Evolutionary conservation across 768 basidiomycete species (phyloP), one percentile per base, ranked within the genome.

Genomic region (Russula griseocarnosa): DNA sequence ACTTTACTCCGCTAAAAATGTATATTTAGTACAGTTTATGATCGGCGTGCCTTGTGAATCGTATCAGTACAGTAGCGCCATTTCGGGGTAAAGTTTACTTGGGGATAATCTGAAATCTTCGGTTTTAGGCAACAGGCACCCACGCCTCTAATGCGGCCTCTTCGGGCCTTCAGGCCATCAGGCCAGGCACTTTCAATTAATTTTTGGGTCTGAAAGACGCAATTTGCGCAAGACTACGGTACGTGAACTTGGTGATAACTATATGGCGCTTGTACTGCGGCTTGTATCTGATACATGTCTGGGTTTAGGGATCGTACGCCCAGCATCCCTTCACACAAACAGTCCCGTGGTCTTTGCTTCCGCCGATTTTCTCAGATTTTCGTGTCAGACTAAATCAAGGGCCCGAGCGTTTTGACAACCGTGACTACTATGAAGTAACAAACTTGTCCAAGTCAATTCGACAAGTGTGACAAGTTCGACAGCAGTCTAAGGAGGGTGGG

Each of bases 271-370:
- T 38, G 20, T n/a, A 34, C 10, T 34, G 34, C 34, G 34, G 34
- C 34, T 34, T 34, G 34, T 34, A 34, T 34, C 34, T 34, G 34
- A 34, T 34, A 36, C 36, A 8, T 24, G 30, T 53, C 18, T 55
- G 36, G 20, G 42, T 13, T 56, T 50, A 24, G 34, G 18, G n/a
- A 28, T 56, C 24, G 18, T n/a, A 22, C 26, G 47, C 22, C 34
- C n/a, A 3, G 13, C 26, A n/a, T 56, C 47, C 28, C n/a, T 62
- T 62, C 28, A 47, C 55, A 24, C n/a, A 46, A 40, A 16, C 38
- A 16, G 38, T 16, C 38, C 38, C 38, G 38, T 16, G 6, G 14
- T 7, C 6, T 52, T 20, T 42, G 3, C 1, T 4, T 50, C 44
- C 14, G 36, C 28, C 4, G 10, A 6, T 30, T 40, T 20, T 56